Evolutionary conservation across 2,329 filamentous ascomycete genomes (phyloP), one percentile per base, ranked within the genome.

Genomic region (Clathrospora elynae): DNA sequence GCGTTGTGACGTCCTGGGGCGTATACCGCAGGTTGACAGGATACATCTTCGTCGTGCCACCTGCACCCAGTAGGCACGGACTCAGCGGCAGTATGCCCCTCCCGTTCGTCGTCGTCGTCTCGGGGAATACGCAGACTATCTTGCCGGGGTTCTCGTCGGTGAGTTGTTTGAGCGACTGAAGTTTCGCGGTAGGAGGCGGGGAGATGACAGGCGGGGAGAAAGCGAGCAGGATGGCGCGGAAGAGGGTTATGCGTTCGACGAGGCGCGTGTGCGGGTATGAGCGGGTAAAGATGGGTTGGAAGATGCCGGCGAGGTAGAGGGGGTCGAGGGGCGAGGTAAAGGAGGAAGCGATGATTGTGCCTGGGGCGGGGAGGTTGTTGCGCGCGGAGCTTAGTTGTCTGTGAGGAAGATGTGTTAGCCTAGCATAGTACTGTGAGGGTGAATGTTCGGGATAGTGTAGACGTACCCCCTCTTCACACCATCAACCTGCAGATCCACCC

Each of bases 401-500:
- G 14, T 10, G 3, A 12, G 3, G 11, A 8, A 6, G 17, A 23
- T 50, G 11, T 26, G 23, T 48, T 18, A 60, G 46, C 31, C 20
- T 29, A 7, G 10, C 28, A 24, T 13, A 9, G 11, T 6, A 33
- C 12, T 28, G 32, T 34, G 44, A 9, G 12, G 10, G 11, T 19
- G 17, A 20, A 23, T 17, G 13, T 12, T 7, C 31, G 24, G 16
- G 4, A 10, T 14, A 9, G 9, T 8, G n/a, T 19, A 20, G 33
- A 65, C 76, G 42, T 70, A 91, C 74, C 93, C 93, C 73, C 90
- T 88, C 73, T 89, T 91, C 39, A 99, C 93, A 45, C 92, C 92
- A 68, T 99, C 93, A 55, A 99, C 89, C 71, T 96, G 92, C n/a
- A 99, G 77, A 71, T 99, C 93, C 42, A 96, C 86, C 92, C 92